Conservation (phyloP, 495 filamentous ascomycete species). For the Penicillium robsamsonii region DNA sequence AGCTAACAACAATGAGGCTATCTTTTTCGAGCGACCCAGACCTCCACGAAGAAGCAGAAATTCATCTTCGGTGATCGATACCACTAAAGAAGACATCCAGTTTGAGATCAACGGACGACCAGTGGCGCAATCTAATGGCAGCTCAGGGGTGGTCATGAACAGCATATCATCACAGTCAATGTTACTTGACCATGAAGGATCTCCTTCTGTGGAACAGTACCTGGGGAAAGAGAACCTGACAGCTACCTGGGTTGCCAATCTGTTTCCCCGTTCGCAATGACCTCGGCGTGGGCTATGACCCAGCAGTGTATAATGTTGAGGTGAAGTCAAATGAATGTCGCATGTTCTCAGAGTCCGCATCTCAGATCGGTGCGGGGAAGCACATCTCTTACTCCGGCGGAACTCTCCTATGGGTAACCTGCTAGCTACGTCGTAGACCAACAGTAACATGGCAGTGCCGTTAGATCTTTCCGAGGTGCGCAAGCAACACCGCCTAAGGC, state of each 20-base stretch:
- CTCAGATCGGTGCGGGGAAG: background rate
- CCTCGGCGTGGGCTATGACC: background rate
- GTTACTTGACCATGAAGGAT: constrained; percentile 30
- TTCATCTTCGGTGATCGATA: constrained; percentile 10
- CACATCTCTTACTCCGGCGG: background rate
- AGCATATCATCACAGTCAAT: constrained; percentile 37
- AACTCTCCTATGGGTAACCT: background rate
- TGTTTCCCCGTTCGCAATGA: background rate
- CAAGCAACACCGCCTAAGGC: background rate
- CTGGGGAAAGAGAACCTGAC: background rate
- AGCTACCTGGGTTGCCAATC: constrained; percentile 8
- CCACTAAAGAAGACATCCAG: constrained; percentile 20
- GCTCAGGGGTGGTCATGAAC: constrained; percentile 1
- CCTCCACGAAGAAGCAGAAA: background rate
- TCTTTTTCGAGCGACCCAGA: constrained; percentile 3
- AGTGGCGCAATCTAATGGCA: constrained; percentile 4
- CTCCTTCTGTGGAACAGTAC: background rate
- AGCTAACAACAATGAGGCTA: background rate
- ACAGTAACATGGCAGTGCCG: background rate
- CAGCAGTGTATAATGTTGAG: background rate
- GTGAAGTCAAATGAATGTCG: background rate
- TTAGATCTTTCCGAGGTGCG: background rate
- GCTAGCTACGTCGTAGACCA: background rate
- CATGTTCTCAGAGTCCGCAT: background rate
- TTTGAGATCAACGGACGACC: constrained; percentile 31